A percentile compares a stretch with the other conserved stretches of the same genome.
Conservation (phyloP, 352 stramenopile genomes). For the Globisporangium okanoganense region DNA sequence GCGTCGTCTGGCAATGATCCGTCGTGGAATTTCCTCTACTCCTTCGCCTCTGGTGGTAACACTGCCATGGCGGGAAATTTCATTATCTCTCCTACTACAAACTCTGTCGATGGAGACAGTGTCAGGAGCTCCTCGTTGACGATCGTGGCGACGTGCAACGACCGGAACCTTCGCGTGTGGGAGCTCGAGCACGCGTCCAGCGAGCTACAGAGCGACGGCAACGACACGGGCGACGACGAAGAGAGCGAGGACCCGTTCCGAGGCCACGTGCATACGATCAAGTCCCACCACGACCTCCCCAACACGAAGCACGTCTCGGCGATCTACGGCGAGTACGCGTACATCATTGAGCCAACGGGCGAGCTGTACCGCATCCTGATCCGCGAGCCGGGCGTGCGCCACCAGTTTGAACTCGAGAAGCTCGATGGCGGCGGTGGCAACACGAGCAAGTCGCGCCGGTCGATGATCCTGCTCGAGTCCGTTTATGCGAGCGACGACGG, state of each 20-base stretch:
- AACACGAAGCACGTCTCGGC: constrained; percentile 56
- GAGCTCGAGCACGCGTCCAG: constrained; percentile 36
- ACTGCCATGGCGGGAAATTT: constrained; percentile 55
- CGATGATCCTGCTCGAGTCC: constrained; percentile 65
- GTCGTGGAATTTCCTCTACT: constrained; percentile 54
- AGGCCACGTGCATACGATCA: constrained; percentile 31
- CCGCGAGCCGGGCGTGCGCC: constrained; percentile 33
- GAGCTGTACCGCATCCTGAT: constrained; percentile 61
- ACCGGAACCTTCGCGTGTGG: constrained; percentile 72
- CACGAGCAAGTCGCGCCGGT: constrained; percentile 64
- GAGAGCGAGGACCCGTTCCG: constrained; percentile 9
- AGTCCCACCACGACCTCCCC: constrained; percentile 49
- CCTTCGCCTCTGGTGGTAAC: constrained; percentile 48
- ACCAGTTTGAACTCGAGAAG: constrained; percentile 67
- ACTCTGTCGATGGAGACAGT: neutral
- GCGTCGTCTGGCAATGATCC: constrained; percentile 19
- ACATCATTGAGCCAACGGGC: constrained; percentile 62
- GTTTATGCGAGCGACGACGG: constrained; percentile 66
- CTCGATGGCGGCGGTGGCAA: constrained; percentile 35
- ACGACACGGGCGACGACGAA: constrained; percentile 21
- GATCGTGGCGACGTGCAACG: constrained; percentile 48
- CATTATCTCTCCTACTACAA: constrained; percentile 23
- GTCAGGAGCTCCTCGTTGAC: constrained; percentile 17
- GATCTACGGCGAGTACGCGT: constrained; percentile 59
- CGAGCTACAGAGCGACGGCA: constrained; percentile 19